Evolutionary conservation across 495 filamentous ascomycete genomes (phyloP), one percentile per base, ranked within the genome.

Genomic region (Rhypophila decipiens): DNA sequence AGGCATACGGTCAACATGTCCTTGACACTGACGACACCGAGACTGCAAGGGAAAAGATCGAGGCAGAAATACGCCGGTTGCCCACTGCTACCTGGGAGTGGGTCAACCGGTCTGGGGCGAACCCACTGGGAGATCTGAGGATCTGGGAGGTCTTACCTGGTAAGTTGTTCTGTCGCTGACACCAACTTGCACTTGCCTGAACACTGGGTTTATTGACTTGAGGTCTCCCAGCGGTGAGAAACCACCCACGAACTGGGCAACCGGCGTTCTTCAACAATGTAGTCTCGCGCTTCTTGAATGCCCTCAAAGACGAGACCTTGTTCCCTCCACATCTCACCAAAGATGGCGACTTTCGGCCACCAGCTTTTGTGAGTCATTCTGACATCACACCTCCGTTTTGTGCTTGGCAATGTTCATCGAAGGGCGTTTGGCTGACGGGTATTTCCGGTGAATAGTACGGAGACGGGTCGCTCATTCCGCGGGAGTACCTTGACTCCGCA

Each of bases 1-100:
- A 78, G 47, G 74, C 74, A 4, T 78, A 76, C 43, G 76, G 76
- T 0, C 73, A 73, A 35, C 60, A 74, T 11, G 66, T 78, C 18
- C 50, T 56, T 1, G 73, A 75, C 24, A 59, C 61, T 0, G 76
- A 79, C 31, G 65, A 72, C 24, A 62, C 62, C 9, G 65, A 65
- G 37, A 74, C 67, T 0, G 54, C 52, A 37, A 56, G 67, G 2
- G 33, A 50, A 1, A 78, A 77, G 54, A 69, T 77, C 22, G 75
- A 80, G 45, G 66, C 60, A 1, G 73, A 79, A 64, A 76, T 79
- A 49, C 60, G 60, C 5, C 64, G 75, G 18, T 55, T 63, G 44
- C 56, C 53, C 61, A 72, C 71, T 5, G 74, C 69, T 0, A 62
- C 60, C 2, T 78, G 71, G 71, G 64, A 71, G 35, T 79, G 74